phyloP scores from a whole-genome alignment of 2,329 filamentous ascomycete species.

The Colletotrichum orbiculare region DNA sequence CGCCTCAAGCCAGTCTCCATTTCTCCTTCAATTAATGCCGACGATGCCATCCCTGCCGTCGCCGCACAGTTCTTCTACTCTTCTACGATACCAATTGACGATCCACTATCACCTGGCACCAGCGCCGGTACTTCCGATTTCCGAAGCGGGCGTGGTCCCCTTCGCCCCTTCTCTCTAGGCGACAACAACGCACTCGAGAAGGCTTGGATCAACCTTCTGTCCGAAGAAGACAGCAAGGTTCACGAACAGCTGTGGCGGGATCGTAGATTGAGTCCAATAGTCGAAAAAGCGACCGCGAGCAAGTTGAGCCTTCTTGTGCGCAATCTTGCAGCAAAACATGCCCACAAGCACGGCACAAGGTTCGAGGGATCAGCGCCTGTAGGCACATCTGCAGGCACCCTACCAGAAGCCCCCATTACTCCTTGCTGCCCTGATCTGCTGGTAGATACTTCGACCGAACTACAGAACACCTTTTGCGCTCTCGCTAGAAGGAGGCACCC shows the following conservation, averaged over 20 bases:
- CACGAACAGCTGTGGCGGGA: conserved; percentile 54
- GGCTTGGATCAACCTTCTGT: conserved; percentile 75
- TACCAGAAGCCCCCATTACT: conserved; percentile 46
- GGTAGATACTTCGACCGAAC: conserved; percentile 58
- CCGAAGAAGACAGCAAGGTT: conserved; percentile 58
- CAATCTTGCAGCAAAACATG: conserved; percentile 58
- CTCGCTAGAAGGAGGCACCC: conserved; percentile 54
- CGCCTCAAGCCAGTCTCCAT: conserved; percentile 61
- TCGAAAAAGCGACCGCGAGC: conserved; percentile 49
- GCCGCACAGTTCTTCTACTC: conserved; percentile 86
- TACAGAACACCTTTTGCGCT: conserved; percentile 62
- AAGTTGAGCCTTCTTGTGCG: conserved; percentile 54
- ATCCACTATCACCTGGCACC: conserved; percentile 78
- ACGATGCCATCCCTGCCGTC: conserved; percentile 67
- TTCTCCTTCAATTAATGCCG: conserved; percentile 45
- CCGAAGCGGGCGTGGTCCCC: conserved; percentile 66
- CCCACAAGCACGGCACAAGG: conserved; percentile 56
- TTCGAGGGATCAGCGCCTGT: conserved; percentile 46
- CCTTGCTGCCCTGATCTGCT: conserved; percentile 62
- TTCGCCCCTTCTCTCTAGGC: conserved; percentile 80
- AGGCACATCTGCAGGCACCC: conserved; percentile 42
- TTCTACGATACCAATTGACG: conserved; percentile 85
- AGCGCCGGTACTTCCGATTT: conserved; percentile 62
- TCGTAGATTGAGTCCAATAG: conserved; percentile 46
- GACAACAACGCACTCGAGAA: conserved; percentile 85